These are phyloP conservation scores for Pugionium cornutum DNA, from an alignment of 345 rosid genomes.

Conservation along the genomic window DNA sequence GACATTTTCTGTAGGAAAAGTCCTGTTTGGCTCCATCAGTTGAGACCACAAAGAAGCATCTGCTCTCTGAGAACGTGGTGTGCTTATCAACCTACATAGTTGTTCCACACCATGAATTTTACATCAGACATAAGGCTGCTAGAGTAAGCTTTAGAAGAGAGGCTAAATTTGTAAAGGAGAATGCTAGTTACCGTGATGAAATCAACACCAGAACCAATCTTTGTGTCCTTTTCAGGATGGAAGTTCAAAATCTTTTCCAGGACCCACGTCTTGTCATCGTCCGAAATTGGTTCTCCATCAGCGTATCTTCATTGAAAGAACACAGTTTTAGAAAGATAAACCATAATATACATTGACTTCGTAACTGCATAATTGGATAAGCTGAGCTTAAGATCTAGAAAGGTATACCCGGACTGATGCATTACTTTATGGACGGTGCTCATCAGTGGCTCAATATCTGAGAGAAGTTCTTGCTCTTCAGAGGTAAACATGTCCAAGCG, in stretches of 20 bases:
- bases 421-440: conserved; percentile 57
- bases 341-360: background rate
- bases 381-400: conserved; percentile 10
- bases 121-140: conserved; percentile 19
- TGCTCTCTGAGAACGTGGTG: conserved; percentile 51
- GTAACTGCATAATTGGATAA: conserved; percentile 2
- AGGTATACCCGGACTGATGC: conserved; percentile 61
- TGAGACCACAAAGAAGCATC: conserved; percentile 76
- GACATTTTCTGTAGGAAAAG: conserved; percentile 77
- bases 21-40: conserved; percentile 70
- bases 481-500: conserved; percentile 79
- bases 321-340: conserved; percentile 22
- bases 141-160: conserved; percentile 16
- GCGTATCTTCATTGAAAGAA: conserved; percentile 58
- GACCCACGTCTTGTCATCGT: conserved; percentile 60
- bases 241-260: conserved; percentile 63
- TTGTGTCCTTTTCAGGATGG: conserved; percentile 75
- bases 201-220: conserved; percentile 78
- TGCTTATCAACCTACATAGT: conserved; percentile 68
- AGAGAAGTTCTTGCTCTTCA: conserved; percentile 76
- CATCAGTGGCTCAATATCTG: conserved; percentile 69
- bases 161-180: background rate
- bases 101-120: background rate
- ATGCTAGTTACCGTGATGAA: conserved; percentile 59
- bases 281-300: conserved; percentile 76